Base-by-base conservation (phyloP, 805 yeast species). In the Saturnispora diversa region DNA sequence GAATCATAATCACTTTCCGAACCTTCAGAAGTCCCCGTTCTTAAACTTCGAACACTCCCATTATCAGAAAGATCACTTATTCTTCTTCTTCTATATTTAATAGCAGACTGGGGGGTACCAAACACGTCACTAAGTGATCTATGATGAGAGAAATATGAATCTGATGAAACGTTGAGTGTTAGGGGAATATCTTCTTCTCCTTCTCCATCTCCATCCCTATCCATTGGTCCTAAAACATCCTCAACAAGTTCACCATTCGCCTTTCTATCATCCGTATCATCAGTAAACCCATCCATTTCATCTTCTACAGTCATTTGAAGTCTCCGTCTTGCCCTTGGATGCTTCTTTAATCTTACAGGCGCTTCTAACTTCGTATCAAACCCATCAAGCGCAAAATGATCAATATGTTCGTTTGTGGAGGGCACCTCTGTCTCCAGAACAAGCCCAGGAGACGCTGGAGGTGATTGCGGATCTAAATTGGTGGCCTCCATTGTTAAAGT, bases 111-210 rank as follows among this genome's bases (percentile, higher is more conserved):
- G 17, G 43, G 43, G 2, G 43, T 40, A 3, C 23, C 16, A 11
- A 28, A 19, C 8, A 20, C 19, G 16, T 40, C 43, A 15, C 28
- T 21, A 9, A 50, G 49, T 1, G 55, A 50, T 36, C 64, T 39
- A 28, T 59, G 58, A 35, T 55, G 60, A 17, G 62, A 56, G 40
- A 53, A 59, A 30, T 59, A 59, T 7, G 63, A 58, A 39, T 59
- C 64, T 6, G 64, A 59, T 3, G 62, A 51, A n/a, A 56, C 37
- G 2, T 50, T 42, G 29, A 55, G 23, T 13, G 39, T 40, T 17
- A 37, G 25, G n/a, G 39, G 25, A 5, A 46, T 10, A 19, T 40
- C 32, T 12, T 36, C 35, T 13, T 34, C 37, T 10, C 17, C 25
- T 6, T 41, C 38, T 17, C 23, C 22, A 7, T 12, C 10, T 12